Percentiles rank a stretch among this genome's conserved stretches.
These are phyloP conservation scores for Isochrysis galbana DNA, from an alignment of 78 protist genomes.

Conservation along the genomic window DNA sequence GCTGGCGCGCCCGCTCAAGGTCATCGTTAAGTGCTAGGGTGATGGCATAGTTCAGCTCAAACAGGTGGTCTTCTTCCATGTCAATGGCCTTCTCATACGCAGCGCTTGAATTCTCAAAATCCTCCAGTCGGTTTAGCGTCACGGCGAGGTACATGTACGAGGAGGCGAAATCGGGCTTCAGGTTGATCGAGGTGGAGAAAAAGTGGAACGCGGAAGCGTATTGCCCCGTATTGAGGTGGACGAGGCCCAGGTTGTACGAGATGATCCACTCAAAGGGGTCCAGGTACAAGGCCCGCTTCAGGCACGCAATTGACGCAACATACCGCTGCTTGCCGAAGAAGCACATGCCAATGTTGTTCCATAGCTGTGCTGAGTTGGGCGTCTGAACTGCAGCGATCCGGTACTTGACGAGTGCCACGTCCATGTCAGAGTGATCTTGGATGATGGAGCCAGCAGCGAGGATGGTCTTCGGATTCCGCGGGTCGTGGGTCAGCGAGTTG, in stretches of 20 bases:
- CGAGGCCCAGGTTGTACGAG: slow-evolving; percentile 76
- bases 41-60: slow-evolving; percentile 61
- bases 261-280: slow-evolving; percentile 89
- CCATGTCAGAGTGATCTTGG: slow-evolving; percentile 76
- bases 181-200: slow-evolving; percentile 66
- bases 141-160: slow-evolving; percentile 81
- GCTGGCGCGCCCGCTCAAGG: not conserved
- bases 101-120: slow-evolving; percentile 61
- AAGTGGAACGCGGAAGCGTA: slow-evolving; percentile 82
- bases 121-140: slow-evolving; percentile 63
- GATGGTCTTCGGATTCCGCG: slow-evolving; percentile 57
- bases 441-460: slow-evolving; percentile 77
- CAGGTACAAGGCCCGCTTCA: slow-evolving; percentile 77
- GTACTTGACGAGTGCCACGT: slow-evolving; percentile 80
- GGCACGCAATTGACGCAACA: slow-evolving; percentile 75
- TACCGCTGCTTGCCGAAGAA: slow-evolving; percentile 71
- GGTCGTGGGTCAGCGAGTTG: slow-evolving; percentile 73
- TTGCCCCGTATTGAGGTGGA: slow-evolving; percentile 44
- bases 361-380: slow-evolving; percentile 76
- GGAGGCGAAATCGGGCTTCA: slow-evolving; percentile 61
- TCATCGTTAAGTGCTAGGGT: slow-evolving; percentile 54
- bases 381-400: slow-evolving; percentile 67
- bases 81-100: slow-evolving; percentile 69
- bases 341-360: slow-evolving; percentile 93
- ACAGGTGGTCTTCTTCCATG: slow-evolving; percentile 59